Evolutionary conservation across 176 grass and related monocot genomes (phyloP).

Genomic region (Triticum dicoccoides): DNA sequence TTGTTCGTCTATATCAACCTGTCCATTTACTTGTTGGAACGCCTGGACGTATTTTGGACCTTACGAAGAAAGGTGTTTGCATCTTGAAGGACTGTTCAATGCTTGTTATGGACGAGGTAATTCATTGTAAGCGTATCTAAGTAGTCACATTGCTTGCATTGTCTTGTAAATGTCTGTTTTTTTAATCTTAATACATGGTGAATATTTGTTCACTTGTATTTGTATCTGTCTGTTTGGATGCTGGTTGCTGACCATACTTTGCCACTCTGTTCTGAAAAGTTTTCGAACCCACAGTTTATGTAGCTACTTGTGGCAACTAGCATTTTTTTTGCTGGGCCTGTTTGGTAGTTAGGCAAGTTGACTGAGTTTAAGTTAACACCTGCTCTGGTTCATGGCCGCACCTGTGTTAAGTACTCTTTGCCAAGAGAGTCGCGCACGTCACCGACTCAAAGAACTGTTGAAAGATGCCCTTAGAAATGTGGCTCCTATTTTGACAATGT

Average conservation of each 20-base stretch:
- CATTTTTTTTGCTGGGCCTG: not conserved
- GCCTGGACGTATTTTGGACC: conserved; percentile 88
- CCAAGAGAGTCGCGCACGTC: too few species aligned
- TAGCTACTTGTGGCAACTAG: not conserved
- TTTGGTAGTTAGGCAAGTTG: not conserved
- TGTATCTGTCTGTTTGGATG: not conserved
- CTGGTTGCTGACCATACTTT: not conserved
- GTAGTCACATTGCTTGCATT: not conserved
- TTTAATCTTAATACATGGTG: not conserved
- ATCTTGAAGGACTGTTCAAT: conserved; percentile 82
- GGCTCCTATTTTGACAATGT: not conserved
- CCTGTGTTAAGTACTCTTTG: not conserved
- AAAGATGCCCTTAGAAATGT: not conserved
- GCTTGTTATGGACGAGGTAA: conserved; percentile 96
- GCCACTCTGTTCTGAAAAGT: not conserved
- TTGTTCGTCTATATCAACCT: conserved; percentile 80
- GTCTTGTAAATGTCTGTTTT: not conserved
- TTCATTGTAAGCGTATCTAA: conserved; percentile 20
- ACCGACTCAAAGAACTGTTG: not conserved
- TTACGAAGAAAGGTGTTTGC: conserved; percentile 91
- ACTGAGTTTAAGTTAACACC: not conserved
- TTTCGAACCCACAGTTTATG: not conserved
- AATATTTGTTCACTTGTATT: conserved; percentile 6
- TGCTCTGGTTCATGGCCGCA: not conserved
- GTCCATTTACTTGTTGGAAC: conserved; percentile 96